Evolutionary conservation across 148 eudicot species (phyloP), one percentile per base, ranked within the genome.

Genomic region (Rhododendron kiyosumense): DNA sequence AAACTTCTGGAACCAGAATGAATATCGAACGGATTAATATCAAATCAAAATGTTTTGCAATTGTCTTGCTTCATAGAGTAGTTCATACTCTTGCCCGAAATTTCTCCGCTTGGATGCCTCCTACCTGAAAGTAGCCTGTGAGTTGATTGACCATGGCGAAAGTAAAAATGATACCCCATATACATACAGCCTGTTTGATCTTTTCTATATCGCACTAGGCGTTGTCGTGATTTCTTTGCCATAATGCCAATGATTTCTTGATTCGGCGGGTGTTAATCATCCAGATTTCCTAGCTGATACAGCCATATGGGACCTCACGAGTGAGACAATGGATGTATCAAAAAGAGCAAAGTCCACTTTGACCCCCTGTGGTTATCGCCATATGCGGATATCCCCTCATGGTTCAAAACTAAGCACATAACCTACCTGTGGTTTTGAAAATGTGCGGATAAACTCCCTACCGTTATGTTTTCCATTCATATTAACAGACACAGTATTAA

Each of bases 141-240:
- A 76, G 94, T 90, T 71, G 94, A 65, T 59, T 92, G 93, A 86
- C 93, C 93, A 78, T 93, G 92, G 41, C 98, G 96, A 81, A 94
- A 94, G 86, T 95, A 93, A 84, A 97, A 97, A 52, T 93, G 88
- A 94, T 84, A 84, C 98, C 95, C 93, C 92, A 91, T 88, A 97
- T 36, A 2, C 3, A 36, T 93, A 87, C 99, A 95, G 10, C 99
- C 98, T 79, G 94, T 98, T 79, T 91, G 95, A 88, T 91, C 94
- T 85, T 90, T 94, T 79, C 91, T 94, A 79, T 85, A 85, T 48
- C 91, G 89, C 14, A 89, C 57, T 61, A 59, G 85, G 12, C 89
- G 90, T 84, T 89, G 92, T 78, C 81, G 91, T 51, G 95, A 92
- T 89, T 38, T 38, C 41, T 38, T 38, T 3, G 0, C 41, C 41